phyloP scores from a whole-genome alignment of 441 rosid species.

The Mallotus japonicus region DNA sequence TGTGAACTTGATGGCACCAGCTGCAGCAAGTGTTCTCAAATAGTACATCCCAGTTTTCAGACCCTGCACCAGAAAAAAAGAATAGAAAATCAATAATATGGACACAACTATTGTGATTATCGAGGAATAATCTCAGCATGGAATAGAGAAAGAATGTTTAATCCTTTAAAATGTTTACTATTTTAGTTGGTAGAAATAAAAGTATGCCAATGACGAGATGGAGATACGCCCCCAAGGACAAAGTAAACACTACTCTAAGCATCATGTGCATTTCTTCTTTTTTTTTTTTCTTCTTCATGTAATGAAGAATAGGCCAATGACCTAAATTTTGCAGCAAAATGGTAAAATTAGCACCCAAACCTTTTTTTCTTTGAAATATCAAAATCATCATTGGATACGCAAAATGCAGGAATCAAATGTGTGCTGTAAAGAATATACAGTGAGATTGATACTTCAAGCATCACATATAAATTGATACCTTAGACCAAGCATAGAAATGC shows the following conservation, averaged over 20 bases:
- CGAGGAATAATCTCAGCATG: background rate
- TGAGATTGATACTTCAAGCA: slow-evolving; percentile 19
- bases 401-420: no score
- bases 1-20: slow-evolving; percentile 97
- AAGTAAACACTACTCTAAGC: background rate
- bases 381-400: background rate
- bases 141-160: background rate
- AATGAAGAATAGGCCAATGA: background rate
- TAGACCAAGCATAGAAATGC: slow-evolving; percentile 83
- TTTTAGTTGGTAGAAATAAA: background rate
- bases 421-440: no score
- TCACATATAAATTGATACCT: slow-evolving; percentile 42
- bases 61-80: slow-evolving; percentile 41
- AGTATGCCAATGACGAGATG: slow-evolving; percentile 1
- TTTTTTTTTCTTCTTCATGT: no score
- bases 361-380: no score
- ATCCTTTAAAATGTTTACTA: background rate
- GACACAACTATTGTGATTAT: no score
- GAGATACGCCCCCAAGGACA: background rate
- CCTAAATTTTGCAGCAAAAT: background rate
- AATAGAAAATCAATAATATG: background rate
- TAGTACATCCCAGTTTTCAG: slow-evolving; percentile 93
- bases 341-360: background rate
- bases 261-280: background rate
- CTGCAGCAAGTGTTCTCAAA: slow-evolving; percentile 83